phyloP scores from a whole-genome alignment of 371 early-diverging fungal genomes.

The Umbelopsis sp. region DNA sequence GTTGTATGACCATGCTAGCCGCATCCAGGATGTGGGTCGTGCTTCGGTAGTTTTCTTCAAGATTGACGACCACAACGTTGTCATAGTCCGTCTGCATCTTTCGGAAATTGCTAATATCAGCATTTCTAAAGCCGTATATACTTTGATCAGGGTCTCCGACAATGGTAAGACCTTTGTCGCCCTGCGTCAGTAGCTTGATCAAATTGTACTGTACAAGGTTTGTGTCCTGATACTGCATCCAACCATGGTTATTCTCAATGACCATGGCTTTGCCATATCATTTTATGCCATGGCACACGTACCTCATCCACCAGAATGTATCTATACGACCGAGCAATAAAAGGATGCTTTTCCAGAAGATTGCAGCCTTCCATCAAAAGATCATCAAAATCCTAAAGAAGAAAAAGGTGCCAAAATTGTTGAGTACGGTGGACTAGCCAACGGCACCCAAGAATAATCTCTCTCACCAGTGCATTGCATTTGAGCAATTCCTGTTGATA shows the following conservation, averaged over 20 bases:
- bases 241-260: background rate
- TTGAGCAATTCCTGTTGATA: constrained; percentile 42
- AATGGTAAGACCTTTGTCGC: constrained; percentile 50
- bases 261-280: too few species aligned
- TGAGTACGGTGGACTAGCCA: too few species aligned
- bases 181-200: constrained; percentile 36
- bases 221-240: constrained; percentile 64
- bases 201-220: constrained; percentile 62
- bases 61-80: constrained; percentile 33
- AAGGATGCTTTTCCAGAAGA: constrained; percentile 33
- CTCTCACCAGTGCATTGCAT: constrained; percentile 38
- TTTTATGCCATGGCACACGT: background rate
- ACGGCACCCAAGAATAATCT: background rate
- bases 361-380: constrained; percentile 42
- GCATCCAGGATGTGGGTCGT: constrained; percentile 50
- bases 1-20: constrained; percentile 51
- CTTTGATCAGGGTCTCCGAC: constrained; percentile 71
- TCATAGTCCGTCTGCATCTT: constrained; percentile 50
- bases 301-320: constrained; percentile 66
- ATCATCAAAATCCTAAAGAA: constrained; percentile 63
- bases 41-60: constrained; percentile 67
- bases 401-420: background rate
- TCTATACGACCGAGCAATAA: constrained; percentile 26
- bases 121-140: constrained; percentile 67
- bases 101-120: constrained; percentile 57